A percentile compares a stretch with the other conserved stretches of the same genome.
phyloP scores from a whole-genome alignment of 2,329 filamentous ascomycete genomes.

The Scedosporium dehoogii region DNA sequence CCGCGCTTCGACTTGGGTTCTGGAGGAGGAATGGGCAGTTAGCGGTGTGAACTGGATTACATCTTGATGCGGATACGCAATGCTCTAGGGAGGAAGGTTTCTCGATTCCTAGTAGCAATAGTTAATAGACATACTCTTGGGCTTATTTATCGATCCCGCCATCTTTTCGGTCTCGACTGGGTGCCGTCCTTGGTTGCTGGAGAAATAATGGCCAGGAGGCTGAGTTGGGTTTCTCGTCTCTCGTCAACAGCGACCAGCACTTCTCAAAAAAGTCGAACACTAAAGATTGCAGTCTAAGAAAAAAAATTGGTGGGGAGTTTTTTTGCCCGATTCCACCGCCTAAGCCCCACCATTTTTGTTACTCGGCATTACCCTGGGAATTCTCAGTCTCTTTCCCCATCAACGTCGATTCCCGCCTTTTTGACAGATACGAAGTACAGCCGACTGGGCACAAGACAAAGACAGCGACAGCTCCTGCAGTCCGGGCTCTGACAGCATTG shows the following conservation, averaged over 20 bases:
- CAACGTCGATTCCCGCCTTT: neutral
- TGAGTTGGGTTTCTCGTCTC: neutral
- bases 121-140: slow-evolving; percentile 33
- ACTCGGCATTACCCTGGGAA: neutral
- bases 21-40: slow-evolving; percentile 23
- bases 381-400: no score
- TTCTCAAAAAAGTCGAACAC: slow-evolving; percentile 4
- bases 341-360: neutral
- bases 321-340: slow-evolving; percentile 11
- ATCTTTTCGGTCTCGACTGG: slow-evolving; percentile 20
- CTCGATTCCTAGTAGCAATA: neutral
- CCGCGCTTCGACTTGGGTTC: slow-evolving; percentile 93
- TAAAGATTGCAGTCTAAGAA: slow-evolving; percentile 5
- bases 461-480: no score
- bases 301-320: slow-evolving; percentile 9
- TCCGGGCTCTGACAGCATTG: no score
- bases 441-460: no score
- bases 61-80: no score
- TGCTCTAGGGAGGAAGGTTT: no score
- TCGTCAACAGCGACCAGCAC: neutral
- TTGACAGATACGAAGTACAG: no score
- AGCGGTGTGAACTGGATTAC: neutral
- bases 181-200: neutral
- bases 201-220: neutral
- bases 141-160: slow-evolving; percentile 45